phyloP scores from a whole-genome alignment of 805 yeast species.

The Ogataea minuta region DNA sequence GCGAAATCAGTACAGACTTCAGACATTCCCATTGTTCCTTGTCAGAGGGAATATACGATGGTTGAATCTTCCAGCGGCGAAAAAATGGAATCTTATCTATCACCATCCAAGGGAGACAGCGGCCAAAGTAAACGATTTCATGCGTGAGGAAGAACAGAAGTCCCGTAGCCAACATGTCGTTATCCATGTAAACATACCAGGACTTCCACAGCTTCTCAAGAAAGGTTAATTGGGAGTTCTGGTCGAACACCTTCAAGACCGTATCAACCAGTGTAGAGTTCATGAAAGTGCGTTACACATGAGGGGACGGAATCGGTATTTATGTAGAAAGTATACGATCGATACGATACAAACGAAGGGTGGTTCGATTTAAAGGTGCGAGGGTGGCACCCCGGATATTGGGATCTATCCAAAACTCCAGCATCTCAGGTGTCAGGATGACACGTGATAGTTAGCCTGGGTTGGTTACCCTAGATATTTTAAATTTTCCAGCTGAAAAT shows the following conservation, averaged over 20 bases:
- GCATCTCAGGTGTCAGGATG: no score
- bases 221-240: conserved; percentile 42
- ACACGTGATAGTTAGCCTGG: conserved; percentile 8
- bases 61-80: conserved; percentile 53
- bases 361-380: conserved; percentile 6
- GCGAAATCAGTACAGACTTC: conserved; percentile 55
- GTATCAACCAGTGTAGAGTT: conserved; percentile 6
- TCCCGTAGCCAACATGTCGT: conserved; percentile 58
- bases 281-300: not conserved
- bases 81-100: conserved; percentile 53
- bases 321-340: conserved; percentile 5
- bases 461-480: conserved; percentile 9
- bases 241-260: conserved; percentile 32
- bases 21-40: conserved; percentile 63
- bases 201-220: conserved; percentile 54
- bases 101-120: conserved; percentile 58
- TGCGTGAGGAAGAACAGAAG: conserved; percentile 52
- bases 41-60: conserved; percentile 48
- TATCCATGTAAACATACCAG: conserved; percentile 52
- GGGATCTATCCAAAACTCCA: no score
- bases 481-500: conserved; percentile 11
- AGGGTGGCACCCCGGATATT: not conserved
- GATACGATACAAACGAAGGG: conserved; percentile 8
- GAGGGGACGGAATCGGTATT: not conserved
- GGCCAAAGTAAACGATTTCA: conserved; percentile 55